Base-by-base conservation (phyloP, 768 basidiomycete genomes). In the Multifurca ochricompacta region DNA sequence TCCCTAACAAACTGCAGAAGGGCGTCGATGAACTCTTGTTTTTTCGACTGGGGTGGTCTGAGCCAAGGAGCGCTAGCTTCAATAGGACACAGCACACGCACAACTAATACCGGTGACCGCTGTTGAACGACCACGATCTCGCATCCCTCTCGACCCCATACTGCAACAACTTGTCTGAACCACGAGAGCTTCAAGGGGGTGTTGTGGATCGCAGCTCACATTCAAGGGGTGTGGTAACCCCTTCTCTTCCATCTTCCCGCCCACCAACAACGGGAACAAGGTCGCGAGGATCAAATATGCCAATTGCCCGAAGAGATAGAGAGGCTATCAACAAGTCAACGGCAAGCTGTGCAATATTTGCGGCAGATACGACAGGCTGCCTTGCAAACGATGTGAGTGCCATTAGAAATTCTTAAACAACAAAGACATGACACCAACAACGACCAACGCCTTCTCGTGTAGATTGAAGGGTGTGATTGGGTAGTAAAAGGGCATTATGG, bases 341-440 rank as follows among this genome's bases (percentile, higher is more conserved):
- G 0, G 87, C 79, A 11, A 92, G 74, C 63, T 92, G 89, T n/a
- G 81, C 74, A 39, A 91, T 77, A 69, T 91, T 91, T 44, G 85
- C 89, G 10, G 80, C 79, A 5, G 89, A 90, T 10, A 91, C 86
- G 40, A 89, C 64, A 31, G 90, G 88, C 79, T 80, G 51, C 36
- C 61, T 59, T 66, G 62, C 36, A 39, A 44, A 8, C 21, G 44
- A 32, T 21, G 34, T 39, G 19, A 55, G 54, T 51, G 11, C 13
- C 28, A 14, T 6, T 19, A 8, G n/a, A n/a, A 11, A 32, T 40
- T 18, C 36, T 45, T 40, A 23, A 46, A 40, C 14, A 31, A 13
- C n/a, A 39, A 21, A 27, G 23, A 23, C 6, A 30, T 19, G 48
- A 51, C 25, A 57, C 56, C 52, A 45, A 57, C 56, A 9, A 57